phyloP scores from a whole-genome alignment of 192 early-diverging fungal species.

The Coemansia sp. region DNA sequence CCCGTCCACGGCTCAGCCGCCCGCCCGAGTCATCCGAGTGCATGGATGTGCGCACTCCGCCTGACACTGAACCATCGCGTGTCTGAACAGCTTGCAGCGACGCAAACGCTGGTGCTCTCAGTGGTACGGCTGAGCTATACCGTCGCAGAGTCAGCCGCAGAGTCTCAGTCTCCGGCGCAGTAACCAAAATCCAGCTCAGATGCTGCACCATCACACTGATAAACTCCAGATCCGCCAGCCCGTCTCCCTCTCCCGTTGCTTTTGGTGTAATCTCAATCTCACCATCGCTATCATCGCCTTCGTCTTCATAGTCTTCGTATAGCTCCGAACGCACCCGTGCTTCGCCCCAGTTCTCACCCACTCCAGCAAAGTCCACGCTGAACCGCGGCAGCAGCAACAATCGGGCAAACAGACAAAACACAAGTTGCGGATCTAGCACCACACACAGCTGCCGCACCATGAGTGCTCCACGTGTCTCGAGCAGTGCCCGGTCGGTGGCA shows the following conservation, averaged over 20 bases:
- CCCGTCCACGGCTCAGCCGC: not conserved
- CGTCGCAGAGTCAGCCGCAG: slow-evolving; percentile 78
- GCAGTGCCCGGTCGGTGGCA: slow-evolving; percentile 78
- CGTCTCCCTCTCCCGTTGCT: not conserved
- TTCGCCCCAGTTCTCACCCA: not conserved
- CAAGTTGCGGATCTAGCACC: slow-evolving; percentile 85
- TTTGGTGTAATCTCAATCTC: not conserved
- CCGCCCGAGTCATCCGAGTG: slow-evolving; percentile 6
- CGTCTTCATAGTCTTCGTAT: not conserved
- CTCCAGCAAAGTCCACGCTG: slow-evolving; percentile 4
- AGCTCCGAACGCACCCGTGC: not conserved
- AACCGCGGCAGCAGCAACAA: slow-evolving; percentile 67
- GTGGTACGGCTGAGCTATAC: slow-evolving; percentile 60
- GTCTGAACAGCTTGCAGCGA: slow-evolving; percentile 16
- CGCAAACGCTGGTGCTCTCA: slow-evolving; percentile 20
- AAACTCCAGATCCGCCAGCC: slow-evolving; percentile 67
- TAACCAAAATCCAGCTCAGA: slow-evolving; percentile 93
- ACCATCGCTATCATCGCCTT: not conserved
- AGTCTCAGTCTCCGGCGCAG: slow-evolving; percentile 85
- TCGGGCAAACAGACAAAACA: slow-evolving; percentile 84
- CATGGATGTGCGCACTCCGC: slow-evolving; percentile 2
- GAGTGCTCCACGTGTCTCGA: slow-evolving; percentile 87
- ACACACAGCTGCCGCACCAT: slow-evolving; percentile 93
- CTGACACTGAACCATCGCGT: not conserved
- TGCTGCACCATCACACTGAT: slow-evolving; percentile 97